These are phyloP conservation scores for Spinacia oleracea DNA, from an alignment of 179 eudicot genomes.

Conservation along the genomic window DNA sequence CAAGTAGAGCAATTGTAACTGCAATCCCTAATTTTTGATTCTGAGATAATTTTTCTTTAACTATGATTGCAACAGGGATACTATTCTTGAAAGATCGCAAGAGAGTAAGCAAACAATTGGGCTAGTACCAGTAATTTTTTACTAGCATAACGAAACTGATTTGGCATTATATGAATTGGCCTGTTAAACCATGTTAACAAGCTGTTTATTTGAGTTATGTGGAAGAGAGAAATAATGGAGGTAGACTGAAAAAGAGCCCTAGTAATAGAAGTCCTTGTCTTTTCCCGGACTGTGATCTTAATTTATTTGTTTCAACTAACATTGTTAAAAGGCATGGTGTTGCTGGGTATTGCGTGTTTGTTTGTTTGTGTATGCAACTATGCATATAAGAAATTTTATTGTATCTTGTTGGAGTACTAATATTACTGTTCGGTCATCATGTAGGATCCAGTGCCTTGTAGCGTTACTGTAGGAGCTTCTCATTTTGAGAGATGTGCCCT, in stretches of 20 bases:
- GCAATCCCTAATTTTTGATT: not conserved
- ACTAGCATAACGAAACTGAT: not conserved
- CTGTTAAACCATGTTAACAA: not conserved
- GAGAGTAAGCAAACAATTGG: not conserved
- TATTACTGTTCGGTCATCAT: slow-evolving; percentile 10
- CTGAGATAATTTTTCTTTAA: not conserved
- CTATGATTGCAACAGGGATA: not conserved
- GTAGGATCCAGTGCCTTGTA: slow-evolving; percentile 87
- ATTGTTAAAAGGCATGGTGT: not conserved
- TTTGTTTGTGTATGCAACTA: not conserved
- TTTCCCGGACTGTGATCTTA: not conserved
- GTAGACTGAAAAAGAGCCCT: not conserved
- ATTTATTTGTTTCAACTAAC: not conserved
- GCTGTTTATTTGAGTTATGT: not conserved
- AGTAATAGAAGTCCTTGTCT: not conserved
- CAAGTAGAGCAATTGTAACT: not conserved
- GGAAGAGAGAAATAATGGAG: not conserved
- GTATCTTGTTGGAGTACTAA: not conserved
- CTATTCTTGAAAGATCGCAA: not conserved
- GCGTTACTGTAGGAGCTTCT: slow-evolving; percentile 94
- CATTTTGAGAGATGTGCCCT: slow-evolving; percentile 94
- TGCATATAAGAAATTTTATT: not conserved
- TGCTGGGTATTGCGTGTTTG: not conserved
- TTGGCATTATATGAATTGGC: not conserved
- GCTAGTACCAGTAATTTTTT: not conserved